These are phyloP conservation scores for Rhizopus arrhizus DNA, from an alignment of 371 early-diverging fungal genomes.

Conservation along the genomic window DNA sequence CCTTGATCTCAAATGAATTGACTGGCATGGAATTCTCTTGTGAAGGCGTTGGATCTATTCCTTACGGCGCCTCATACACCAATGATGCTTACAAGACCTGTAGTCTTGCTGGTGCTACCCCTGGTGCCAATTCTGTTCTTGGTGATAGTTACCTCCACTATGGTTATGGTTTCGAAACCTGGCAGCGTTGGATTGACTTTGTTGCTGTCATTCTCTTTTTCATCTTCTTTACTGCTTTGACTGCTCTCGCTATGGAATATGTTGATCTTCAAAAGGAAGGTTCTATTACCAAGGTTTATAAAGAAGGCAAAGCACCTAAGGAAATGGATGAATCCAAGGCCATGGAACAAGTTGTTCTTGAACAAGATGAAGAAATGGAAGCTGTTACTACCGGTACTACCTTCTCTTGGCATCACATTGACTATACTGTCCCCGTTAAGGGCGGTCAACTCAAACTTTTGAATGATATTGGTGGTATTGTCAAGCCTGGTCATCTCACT, in stretches of 20 bases:
- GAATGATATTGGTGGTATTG: conserved; percentile 54
- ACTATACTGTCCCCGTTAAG: conserved; percentile 63
- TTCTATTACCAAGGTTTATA: conserved; percentile 58
- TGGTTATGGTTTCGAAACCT: conserved; percentile 35
- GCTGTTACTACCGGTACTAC: conserved; percentile 49
- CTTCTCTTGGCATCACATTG: conserved; percentile 60
- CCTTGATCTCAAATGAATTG: conserved; percentile 69
- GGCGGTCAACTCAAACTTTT: conserved; percentile 56
- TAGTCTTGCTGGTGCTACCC: conserved; percentile 49
- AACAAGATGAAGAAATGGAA: conserved; percentile 27
- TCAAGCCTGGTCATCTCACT: conserved; percentile 60
- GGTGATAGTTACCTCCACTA: conserved; percentile 57
- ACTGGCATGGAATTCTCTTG: conserved; percentile 40
- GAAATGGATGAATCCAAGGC: conserved; percentile 25
- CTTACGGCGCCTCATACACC: conserved; percentile 47
- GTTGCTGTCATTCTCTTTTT: conserved; percentile 58
- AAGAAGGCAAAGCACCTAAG: conserved; percentile 40
- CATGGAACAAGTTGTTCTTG: conserved; percentile 18
- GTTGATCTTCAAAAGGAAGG: conserved; percentile 50
- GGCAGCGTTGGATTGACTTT: conserved; percentile 59
- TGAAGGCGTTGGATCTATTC: conserved; percentile 48
- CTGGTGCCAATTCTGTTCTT: conserved; percentile 45
- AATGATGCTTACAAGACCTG: conserved; percentile 58
- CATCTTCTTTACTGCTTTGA: conserved; percentile 51
- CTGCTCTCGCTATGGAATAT: conserved; percentile 57